Conservation (phyloP, 2,329 filamentous ascomycete genomes). For the Xylaria sp. region DNA sequence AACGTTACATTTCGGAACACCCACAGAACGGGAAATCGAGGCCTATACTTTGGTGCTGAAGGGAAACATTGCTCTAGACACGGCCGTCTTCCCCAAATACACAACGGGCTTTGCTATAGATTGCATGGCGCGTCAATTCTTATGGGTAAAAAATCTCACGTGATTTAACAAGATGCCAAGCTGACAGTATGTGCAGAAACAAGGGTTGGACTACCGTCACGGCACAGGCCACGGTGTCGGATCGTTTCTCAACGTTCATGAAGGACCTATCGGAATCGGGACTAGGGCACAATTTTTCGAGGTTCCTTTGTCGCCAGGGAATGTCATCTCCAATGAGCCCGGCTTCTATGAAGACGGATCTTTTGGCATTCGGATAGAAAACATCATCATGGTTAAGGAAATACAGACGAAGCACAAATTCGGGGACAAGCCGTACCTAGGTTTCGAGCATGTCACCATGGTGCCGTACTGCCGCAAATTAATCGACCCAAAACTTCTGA, state of each 20-base stretch:
- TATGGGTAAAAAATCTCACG: constrained; percentile 75
- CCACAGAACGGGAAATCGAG: constrained; percentile 83
- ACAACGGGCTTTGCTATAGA: constrained; percentile 95
- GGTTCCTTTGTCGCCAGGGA: constrained; percentile 87
- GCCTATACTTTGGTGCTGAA: constrained; percentile 95
- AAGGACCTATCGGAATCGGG: constrained; percentile 95
- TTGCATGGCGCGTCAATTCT: constrained; percentile 84
- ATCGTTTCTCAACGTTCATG: constrained; percentile 95
- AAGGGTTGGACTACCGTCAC: constrained; percentile 94
- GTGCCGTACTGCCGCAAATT: constrained; percentile 92
- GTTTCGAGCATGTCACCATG: constrained; percentile 98
- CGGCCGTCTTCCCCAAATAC: constrained; percentile 90
- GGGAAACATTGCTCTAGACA: constrained; percentile 89
- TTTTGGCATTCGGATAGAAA: constrained; percentile 96
- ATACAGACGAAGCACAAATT: constrained; percentile 88
- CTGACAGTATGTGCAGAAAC: constrained; percentile 55
- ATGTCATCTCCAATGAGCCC: constrained; percentile 95
- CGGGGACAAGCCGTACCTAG: constrained; percentile 92
- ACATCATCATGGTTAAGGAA: constrained; percentile 90
- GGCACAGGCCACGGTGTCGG: constrained; percentile 97
- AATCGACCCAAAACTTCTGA: constrained; percentile 80
- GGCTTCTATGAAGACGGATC: constrained; percentile 97
- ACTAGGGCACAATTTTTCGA: constrained; percentile 92
- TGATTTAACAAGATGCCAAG: background rate
- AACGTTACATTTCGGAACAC: constrained; percentile 90